Percentiles rank a stretch among this genome's conserved stretches.
These are phyloP conservation scores for Tylopilus intermedius DNA, from an alignment of 768 basidiomycete genomes.

Conservation along the genomic window DNA sequence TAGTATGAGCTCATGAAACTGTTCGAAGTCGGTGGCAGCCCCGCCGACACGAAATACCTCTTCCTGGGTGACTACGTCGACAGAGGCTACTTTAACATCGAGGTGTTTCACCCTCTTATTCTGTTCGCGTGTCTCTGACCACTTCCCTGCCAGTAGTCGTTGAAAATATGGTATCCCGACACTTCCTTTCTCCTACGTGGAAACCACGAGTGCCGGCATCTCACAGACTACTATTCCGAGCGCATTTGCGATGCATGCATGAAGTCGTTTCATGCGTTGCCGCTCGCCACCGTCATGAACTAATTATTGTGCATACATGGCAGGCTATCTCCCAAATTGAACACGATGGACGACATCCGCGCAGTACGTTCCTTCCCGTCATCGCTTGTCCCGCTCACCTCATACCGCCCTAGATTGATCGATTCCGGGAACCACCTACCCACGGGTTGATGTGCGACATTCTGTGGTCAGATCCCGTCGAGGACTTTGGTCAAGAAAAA, in stretches of 20 bases:
- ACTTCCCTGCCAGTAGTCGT: constrained; percentile 59
- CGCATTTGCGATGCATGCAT: constrained; percentile 95
- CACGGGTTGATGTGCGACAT: constrained; percentile 98
- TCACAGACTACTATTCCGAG: constrained; percentile 98
- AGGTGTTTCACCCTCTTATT: constrained; percentile 42
- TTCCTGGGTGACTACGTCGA: constrained; percentile 94
- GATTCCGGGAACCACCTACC: constrained; percentile 97
- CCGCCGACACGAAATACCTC: constrained; percentile 88
- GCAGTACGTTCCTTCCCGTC: constrained; percentile 44
- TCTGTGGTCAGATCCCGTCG: constrained; percentile 96
- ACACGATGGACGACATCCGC: constrained; percentile 92
- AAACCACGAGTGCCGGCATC: constrained; percentile 97
- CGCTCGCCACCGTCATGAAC: constrained; percentile 97
- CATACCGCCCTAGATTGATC: constrained; percentile 65
- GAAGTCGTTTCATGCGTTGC: constrained; percentile 94
- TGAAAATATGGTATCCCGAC: constrained; percentile 99
- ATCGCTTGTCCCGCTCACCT: not conserved
- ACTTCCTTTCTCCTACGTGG: constrained; percentile 95
- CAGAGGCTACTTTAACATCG: constrained; percentile 90
- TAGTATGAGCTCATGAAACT: constrained; percentile 94
- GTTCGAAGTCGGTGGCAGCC: constrained; percentile 90
- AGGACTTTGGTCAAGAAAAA: constrained; percentile 96
- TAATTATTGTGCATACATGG: constrained; percentile 99
- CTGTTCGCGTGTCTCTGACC: not conserved
- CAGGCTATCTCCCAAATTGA: constrained; percentile 90